These are phyloP conservation scores for Chrysosporium queenslandicum DNA, from an alignment of 2,329 filamentous ascomycete species.

Conservation along the genomic window DNA sequence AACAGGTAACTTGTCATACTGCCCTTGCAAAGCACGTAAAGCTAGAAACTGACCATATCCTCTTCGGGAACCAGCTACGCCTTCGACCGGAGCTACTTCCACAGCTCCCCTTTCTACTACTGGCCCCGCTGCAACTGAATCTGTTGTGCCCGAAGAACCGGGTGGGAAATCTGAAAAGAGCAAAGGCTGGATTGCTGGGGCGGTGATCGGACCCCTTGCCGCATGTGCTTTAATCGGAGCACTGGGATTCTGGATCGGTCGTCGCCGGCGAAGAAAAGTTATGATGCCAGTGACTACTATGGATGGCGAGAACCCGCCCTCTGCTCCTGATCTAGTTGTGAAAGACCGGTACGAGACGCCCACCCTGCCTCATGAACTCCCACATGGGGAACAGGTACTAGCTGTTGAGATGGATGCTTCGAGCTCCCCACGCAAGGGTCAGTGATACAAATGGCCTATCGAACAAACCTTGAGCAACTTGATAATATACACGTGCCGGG, in stretches of 20 bases:
- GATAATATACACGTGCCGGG: no score
- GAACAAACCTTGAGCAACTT: background rate
- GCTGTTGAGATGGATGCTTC: background rate
- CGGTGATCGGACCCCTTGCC: constrained; percentile 6
- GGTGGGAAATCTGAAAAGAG: background rate
- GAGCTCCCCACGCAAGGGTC: background rate
- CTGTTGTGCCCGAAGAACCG: background rate
- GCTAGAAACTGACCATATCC: background rate
- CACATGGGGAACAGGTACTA: background rate
- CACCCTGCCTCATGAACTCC: background rate
- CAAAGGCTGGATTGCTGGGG: constrained; percentile 11
- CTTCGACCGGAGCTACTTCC: background rate
- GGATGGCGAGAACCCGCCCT: background rate
- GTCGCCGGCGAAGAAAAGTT: background rate
- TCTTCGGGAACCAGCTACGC: background rate
- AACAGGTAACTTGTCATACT: background rate
- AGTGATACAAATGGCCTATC: background rate
- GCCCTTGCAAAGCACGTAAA: background rate
- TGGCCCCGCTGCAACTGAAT: background rate
- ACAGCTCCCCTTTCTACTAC: background rate
- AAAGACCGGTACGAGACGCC: no score
- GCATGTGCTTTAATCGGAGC: constrained; percentile 2
- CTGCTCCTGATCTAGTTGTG: no score
- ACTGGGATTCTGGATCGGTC: constrained; percentile 4
- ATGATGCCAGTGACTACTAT: background rate